Percentiles rank a stretch among this genome's conserved stretches.
phyloP scores from a whole-genome alignment of 1,284 basidiomycete genomes.

The Leccinum fuscescens region DNA sequence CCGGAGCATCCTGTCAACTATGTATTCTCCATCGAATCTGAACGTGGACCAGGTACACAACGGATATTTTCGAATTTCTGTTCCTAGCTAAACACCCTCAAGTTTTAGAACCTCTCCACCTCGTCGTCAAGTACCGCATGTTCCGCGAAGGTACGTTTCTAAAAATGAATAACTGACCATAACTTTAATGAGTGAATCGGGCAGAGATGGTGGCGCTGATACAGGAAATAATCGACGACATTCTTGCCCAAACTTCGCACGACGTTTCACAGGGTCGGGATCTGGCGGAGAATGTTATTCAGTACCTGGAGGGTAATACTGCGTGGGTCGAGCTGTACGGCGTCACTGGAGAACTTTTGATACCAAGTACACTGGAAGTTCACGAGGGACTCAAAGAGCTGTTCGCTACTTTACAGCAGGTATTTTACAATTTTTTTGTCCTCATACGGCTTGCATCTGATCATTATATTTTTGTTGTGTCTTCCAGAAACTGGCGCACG shows the following conservation, averaged over 20 bases:
- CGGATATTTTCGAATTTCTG: not conserved
- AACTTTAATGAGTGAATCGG: constrained; percentile 6
- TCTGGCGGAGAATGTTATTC: constrained; percentile 50
- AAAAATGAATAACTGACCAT: constrained; percentile 1
- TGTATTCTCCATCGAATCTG: constrained; percentile 67
- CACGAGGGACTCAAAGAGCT: constrained; percentile 39
- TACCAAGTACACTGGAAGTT: constrained; percentile 44
- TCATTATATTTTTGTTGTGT: not conserved
- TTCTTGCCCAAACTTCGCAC: constrained; percentile 37
- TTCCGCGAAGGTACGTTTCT: constrained; percentile 63
- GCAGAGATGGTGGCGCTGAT: constrained; percentile 65
- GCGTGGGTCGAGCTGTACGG: constrained; percentile 68
- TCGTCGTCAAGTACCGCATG: constrained; percentile 69
- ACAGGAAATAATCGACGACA: constrained; percentile 45
- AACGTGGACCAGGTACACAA: constrained; percentile 52
- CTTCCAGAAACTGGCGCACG: constrained; percentile 25
- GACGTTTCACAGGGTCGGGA: constrained; percentile 30
- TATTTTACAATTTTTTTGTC: constrained; percentile 19
- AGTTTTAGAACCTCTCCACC: constrained; percentile 62
- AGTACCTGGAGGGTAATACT: constrained; percentile 58
- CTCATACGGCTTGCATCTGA: not conserved
- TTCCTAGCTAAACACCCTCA: constrained; percentile 8
- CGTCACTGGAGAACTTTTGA: constrained; percentile 62
- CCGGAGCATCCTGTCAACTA: constrained; percentile 69
- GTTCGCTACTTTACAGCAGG: constrained; percentile 42